Evolutionary conservation across 106 monocot species (phyloP), one percentile per base, ranked within the genome.

Genomic region (Dendrobium officinale): DNA sequence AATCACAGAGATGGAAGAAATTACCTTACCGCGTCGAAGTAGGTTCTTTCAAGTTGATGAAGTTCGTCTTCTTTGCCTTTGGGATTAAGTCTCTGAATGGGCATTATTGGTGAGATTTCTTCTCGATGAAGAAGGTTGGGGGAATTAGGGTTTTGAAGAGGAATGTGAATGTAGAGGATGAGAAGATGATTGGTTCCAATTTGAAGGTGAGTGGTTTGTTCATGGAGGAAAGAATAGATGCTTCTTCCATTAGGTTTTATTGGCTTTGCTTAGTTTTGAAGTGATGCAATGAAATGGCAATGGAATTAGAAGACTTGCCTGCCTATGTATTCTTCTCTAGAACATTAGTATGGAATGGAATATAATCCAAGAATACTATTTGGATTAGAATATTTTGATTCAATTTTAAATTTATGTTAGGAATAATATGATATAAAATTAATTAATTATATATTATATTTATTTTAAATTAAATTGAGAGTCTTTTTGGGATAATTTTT

Each of bases 201-300:
- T 51, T 51, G 51, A 15, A 51, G 51, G 51, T 16, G 51, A 51
- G 13, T 51, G 51, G 1, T 13, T 13, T 51, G 51, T 51, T 0
- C 51, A 51, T 51, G 10, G 51, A 13, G 51, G 51, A 51, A 51
- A 51, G 51, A 51, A 16, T 51, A 15, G 51, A 70, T 70, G 33
- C 33, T 27, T 31, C 70, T 37, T 3, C 37, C 2, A 33, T 29
- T 61, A 8, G 61, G 61, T 33, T 70, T 70, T 70, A 4, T 19
- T 33, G 11, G 74, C 11, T 74, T 74, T 43, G 74, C 74, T 74
- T 74, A 6, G 43, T 74, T 74, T 74, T 42, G 20, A 74, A 74
- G 74, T 31, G n/a, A 74, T 43, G 43, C 74, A 20, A 42, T 18
- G 43, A 74, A 74, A 43, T 33, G 70, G 13, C 15, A 33, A 37